Conservation (phyloP, 2,329 filamentous ascomycete species). For the Talaromyces sp. region DNA sequence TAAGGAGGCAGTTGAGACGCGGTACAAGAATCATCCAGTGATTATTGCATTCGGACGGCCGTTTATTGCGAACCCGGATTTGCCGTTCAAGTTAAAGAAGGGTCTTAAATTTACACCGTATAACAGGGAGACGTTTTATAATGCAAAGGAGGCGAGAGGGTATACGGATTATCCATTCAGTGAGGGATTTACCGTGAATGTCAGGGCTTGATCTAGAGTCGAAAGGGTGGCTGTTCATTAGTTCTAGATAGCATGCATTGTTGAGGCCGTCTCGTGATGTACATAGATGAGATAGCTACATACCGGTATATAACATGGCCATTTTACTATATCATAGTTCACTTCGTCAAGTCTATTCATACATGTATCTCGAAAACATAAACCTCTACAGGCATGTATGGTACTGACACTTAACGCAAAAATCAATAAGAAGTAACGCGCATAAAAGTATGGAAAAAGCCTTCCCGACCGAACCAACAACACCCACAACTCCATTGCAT, state of each 20-base stretch:
- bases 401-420: background rate
- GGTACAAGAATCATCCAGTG: background rate
- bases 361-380: background rate
- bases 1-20: constrained; percentile 19
- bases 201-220: background rate
- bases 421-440: background rate
- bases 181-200: constrained; percentile 20
- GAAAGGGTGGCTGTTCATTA: background rate
- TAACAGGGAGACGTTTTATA: constrained; percentile 23
- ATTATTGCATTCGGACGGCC: constrained; percentile 34
- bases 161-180: constrained; percentile 37
- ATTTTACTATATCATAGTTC: background rate
- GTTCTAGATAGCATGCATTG: background rate
- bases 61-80: constrained; percentile 28
- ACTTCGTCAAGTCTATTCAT: background rate
- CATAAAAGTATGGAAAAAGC: background rate
- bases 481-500: constrained; percentile 1
- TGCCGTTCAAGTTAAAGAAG: constrained; percentile 22
- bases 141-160: constrained; percentile 11
- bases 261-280: background rate
- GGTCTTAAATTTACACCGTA: constrained; percentile 21
- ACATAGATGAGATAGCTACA: background rate
- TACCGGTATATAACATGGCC: background rate
- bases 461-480: background rate
- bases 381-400: background rate